Percentiles rank a stretch among this genome's conserved stretches.
phyloP scores from a whole-genome alignment of 2,329 filamentous ascomycete species.

The Fusarium dimerum region DNA sequence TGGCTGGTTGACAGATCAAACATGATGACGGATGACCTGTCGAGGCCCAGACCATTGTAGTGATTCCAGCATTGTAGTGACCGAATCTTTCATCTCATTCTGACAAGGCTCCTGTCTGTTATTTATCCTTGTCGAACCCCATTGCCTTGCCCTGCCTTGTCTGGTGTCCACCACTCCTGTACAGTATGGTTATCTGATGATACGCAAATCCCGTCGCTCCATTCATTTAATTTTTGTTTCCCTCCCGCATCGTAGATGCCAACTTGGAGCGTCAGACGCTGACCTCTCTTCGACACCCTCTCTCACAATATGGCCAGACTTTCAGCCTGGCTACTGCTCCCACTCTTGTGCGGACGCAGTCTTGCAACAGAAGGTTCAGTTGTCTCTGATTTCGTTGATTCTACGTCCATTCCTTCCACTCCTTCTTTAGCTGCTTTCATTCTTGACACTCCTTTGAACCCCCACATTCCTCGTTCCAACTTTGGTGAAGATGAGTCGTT shows the following conservation, averaged over 20 bases:
- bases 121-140: background rate
- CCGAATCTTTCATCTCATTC: background rate
- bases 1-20: background rate
- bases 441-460: conserved; percentile 14
- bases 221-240: background rate
- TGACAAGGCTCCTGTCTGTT: background rate
- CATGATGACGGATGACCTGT: background rate
- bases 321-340: conserved; percentile 14
- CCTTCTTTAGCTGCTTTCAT: conserved; percentile 11
- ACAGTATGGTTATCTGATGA: no score
- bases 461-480: background rate
- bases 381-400: conserved; percentile 17
- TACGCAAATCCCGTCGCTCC: no score
- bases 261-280: background rate
- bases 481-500: background rate
- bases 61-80: background rate
- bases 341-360: conserved; percentile 11
- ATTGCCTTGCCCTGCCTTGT: background rate
- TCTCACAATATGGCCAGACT: conserved; percentile 14
- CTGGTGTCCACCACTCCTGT: background rate
- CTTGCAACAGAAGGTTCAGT: conserved; percentile 23
- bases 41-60: background rate
- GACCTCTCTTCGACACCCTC: background rate
- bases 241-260: background rate
- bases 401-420: conserved; percentile 16